Conservation (phyloP, 2,329 filamentous ascomycete genomes). For the Penicillium sp. region DNA sequence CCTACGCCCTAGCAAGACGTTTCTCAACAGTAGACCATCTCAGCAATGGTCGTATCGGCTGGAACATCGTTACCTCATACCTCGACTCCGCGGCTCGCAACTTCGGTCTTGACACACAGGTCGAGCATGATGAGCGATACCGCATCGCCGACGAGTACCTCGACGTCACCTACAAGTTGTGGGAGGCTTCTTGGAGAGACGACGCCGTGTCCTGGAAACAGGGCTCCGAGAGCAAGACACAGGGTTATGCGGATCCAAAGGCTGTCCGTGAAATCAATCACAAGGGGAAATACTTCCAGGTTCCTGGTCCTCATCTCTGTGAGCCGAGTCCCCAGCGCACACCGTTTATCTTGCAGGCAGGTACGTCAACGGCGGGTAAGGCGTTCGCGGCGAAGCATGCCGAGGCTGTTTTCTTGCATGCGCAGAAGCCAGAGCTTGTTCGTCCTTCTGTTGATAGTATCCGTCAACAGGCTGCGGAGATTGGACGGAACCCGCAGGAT, state of each 20-base stretch:
- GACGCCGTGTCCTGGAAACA: conserved; percentile 35
- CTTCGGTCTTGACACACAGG: conserved; percentile 47
- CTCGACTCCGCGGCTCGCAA: conserved; percentile 51
- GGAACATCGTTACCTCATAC: conserved; percentile 55
- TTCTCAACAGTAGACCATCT: conserved; percentile 57
- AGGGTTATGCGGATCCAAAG: conserved; percentile 35
- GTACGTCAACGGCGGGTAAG: conserved; percentile 48
- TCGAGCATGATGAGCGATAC: conserved; percentile 53
- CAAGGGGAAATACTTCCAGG: conserved; percentile 44
- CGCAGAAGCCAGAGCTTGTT: conserved; percentile 46
- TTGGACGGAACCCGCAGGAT: conserved; percentile 41
- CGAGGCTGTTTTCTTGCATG: conserved; percentile 50
- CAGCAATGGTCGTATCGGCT: conserved; percentile 52
- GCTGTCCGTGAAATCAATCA: conserved; percentile 43
- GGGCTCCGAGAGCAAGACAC: conserved; percentile 14
- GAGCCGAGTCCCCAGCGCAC: conserved; percentile 51
- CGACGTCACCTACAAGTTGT: conserved; percentile 50
- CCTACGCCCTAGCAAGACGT: conserved; percentile 55
- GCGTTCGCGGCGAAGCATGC: conserved; percentile 47
- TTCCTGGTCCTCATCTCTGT: conserved; percentile 47
- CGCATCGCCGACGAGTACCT: conserved; percentile 51
- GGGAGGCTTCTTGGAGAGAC: conserved; percentile 55
- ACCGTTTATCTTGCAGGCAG: conserved; percentile 51
- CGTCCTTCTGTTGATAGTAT: conserved; percentile 45
- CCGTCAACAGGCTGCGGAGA: conserved; percentile 38